Percentiles rank a stretch among this genome's conserved stretches.
Conservation (phyloP, 352 stramenopile genomes). For the Phytophthora pinifolia region DNA sequence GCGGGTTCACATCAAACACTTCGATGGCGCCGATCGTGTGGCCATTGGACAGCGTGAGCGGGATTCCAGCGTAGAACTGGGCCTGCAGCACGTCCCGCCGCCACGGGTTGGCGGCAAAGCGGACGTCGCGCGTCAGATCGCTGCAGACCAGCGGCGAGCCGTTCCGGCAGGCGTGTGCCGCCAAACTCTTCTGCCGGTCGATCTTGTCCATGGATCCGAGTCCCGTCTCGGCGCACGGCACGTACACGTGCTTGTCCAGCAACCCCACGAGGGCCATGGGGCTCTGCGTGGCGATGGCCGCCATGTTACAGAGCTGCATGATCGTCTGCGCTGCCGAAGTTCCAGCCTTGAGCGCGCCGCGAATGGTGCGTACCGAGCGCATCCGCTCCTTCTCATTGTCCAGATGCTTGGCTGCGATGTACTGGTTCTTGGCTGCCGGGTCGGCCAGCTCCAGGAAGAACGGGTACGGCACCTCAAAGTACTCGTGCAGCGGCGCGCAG, state of each 20-base stretch:
- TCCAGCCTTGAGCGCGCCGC: slow-evolving; percentile 42
- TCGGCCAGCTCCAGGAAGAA: slow-evolving; percentile 62
- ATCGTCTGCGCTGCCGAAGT: slow-evolving; percentile 46
- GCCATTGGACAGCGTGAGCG: slow-evolving; percentile 76
- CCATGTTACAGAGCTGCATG: slow-evolving; percentile 81
- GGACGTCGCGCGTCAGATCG: slow-evolving; percentile 69
- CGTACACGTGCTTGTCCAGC: slow-evolving; percentile 72
- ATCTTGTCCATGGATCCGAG: slow-evolving; percentile 40
- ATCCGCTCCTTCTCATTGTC: slow-evolving; percentile 75
- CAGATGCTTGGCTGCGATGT: slow-evolving; percentile 62
- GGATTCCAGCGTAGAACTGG: slow-evolving; percentile 85
- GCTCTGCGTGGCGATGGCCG: slow-evolving; percentile 73
- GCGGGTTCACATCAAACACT: slow-evolving; percentile 62
- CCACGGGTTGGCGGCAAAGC: slow-evolving; percentile 75
- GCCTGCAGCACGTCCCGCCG: slow-evolving; percentile 51
- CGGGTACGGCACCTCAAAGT: slow-evolving; percentile 72
- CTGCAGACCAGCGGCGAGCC: slow-evolving; percentile 75
- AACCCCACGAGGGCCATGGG: slow-evolving; percentile 67
- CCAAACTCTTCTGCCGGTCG: slow-evolving; percentile 60
- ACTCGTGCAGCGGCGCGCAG: slow-evolving; percentile 60
- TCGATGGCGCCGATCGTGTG: slow-evolving; percentile 80
- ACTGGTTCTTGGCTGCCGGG: slow-evolving; percentile 48
- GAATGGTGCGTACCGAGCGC: slow-evolving; percentile 53
- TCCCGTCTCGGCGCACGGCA: slow-evolving; percentile 58
- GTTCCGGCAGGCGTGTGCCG: slow-evolving; percentile 72